phyloP scores from a whole-genome alignment of 352 stramenopile genomes.

The Pythium aquatile region DNA sequence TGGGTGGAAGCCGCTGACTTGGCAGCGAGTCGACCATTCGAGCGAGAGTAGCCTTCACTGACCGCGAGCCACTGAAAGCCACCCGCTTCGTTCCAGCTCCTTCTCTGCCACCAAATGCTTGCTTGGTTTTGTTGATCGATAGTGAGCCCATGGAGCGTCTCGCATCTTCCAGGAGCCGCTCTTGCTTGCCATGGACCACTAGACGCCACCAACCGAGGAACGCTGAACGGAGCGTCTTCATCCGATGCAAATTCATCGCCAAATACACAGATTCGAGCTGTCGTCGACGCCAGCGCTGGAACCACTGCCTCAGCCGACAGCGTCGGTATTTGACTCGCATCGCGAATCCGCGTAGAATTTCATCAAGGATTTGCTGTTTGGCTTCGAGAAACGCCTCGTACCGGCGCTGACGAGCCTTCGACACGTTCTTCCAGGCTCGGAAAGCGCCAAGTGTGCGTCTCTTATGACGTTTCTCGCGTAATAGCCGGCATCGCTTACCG shows the following conservation, averaged over 20 bases:
- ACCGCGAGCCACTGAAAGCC: not conserved
- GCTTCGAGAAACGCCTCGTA: not conserved
- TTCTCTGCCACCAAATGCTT: not conserved
- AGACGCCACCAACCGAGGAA: constrained; percentile 41
- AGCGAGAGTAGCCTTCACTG: not conserved
- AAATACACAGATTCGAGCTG: constrained; percentile 2
- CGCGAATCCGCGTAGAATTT: not conserved
- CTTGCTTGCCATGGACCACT: constrained; percentile 51
- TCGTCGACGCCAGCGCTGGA: constrained; percentile 18
- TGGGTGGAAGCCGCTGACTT: not conserved
- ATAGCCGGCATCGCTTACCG: constrained; percentile 35
- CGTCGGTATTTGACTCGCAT: not conserved
- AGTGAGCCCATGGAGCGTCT: constrained; percentile 34
- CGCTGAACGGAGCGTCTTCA: not conserved
- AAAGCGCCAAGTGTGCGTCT: not conserved
- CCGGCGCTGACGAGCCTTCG: not conserved
- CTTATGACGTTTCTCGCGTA: constrained; percentile 13
- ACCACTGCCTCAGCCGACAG: constrained; percentile 14
- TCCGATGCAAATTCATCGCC: constrained; percentile 4
- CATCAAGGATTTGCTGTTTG: not conserved
- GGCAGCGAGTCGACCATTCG: not conserved
- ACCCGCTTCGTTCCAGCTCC: not conserved
- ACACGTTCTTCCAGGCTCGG: not conserved
- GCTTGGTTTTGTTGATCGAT: constrained; percentile 35
- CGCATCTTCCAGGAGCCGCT: constrained; percentile 40